phyloP scores from a whole-genome alignment of 306 rosid genomes.

The Rosa lucieae region DNA sequence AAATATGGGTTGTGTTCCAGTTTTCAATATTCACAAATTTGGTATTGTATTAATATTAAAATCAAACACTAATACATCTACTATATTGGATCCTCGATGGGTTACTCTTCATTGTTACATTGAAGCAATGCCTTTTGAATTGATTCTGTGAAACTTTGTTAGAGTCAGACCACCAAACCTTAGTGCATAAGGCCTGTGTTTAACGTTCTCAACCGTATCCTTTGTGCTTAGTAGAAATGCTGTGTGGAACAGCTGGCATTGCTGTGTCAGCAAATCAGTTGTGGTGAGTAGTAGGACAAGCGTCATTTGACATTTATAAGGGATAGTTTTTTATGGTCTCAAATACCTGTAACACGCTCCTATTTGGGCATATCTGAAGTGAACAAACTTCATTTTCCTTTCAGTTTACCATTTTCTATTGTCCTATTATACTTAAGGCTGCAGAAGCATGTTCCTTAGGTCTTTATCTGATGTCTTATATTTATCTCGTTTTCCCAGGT shows the following conservation, averaged over 20 bases:
- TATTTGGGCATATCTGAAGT: background rate
- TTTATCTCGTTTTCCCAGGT: constrained; percentile 50
- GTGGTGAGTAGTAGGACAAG: background rate
- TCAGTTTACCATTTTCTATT: background rate
- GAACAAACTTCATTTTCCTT: background rate
- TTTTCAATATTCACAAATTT: background rate
- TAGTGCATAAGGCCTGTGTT: background rate
- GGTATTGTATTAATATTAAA: background rate
- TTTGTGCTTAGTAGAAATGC: background rate
- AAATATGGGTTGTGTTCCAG: background rate
- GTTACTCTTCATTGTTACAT: background rate
- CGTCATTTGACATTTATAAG: background rate
- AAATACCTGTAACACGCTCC: background rate
- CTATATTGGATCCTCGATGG: background rate
- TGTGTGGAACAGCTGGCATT: background rate
- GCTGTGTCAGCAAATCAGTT: background rate
- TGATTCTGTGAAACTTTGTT: background rate
- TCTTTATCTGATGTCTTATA: constrained; percentile 4
- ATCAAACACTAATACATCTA: background rate
- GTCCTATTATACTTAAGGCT: background rate
- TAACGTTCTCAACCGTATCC: background rate
- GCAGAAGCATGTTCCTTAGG: background rate
- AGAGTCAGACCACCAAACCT: background rate
- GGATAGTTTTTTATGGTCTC: background rate
- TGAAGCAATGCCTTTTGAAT: background rate